Evolutionary conservation across 345 rosid genomes (phyloP), one percentile per base, ranked within the genome.

Genomic region (Physaria fendleri): DNA sequence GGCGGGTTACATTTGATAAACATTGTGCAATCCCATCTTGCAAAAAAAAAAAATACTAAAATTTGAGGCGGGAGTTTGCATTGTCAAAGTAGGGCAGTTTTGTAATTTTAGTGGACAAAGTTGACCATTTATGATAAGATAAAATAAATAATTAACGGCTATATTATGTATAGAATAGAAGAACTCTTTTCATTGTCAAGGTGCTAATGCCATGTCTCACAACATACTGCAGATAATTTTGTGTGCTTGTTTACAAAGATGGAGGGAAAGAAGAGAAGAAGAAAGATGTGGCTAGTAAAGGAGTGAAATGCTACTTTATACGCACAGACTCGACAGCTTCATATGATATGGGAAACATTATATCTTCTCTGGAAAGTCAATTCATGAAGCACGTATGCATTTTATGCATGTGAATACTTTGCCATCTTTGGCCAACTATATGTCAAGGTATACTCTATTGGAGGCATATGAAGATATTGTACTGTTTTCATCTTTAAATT

Each of bases 371-470:
- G 80, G 82, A 6, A 92, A 80, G 69, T 79, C 76, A 13, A 50
- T 85, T n/a, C 64, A 62, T 41, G 83, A 81, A 77, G 98, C 93
- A 17, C 82, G 98, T 72, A 43, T 68, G 59, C 16, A 78, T 6
- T 92, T 92, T 68, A 88, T 92, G 98, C 88, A 92, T 35, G 78
- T 48, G 4, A 84, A 82, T 39, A 76, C 66, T 32, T 62, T 80
- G 56, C 24, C 84, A 5, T 74, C 58, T 72, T 13, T 83, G 68
- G 76, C 95, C n/a, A 64, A 41, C 24, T 91, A 85, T 53, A 85
- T 92, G 90, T 77, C 75, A 9, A 76, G 94, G 98, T 91, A n/a
- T n/a, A 23, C 40, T n/a, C n/a, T n/a, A n/a, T n/a, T n/a, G n/a
- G n/a, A n/a, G n/a, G 34, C n/a, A 9, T 30, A 9, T 30, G 5